A percentile compares a stretch with the other conserved stretches of the same genome.
Conservation (phyloP, 768 basidiomycete species). For the Crepidotus variabilis region DNA sequence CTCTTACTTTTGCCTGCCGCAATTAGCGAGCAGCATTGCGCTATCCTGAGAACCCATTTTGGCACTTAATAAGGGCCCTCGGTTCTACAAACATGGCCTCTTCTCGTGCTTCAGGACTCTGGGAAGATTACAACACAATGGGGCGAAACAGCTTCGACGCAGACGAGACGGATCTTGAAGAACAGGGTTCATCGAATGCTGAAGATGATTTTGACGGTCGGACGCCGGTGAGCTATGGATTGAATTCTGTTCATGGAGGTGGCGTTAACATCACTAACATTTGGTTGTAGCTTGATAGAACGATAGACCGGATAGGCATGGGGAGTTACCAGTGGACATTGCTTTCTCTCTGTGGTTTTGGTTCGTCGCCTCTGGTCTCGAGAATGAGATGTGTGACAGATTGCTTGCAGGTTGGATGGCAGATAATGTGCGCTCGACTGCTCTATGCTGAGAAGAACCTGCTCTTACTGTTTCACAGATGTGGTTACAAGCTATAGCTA, state of each 20-base stretch:
- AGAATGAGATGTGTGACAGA: slow-evolving; percentile 1
- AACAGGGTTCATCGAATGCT: slow-evolving; percentile 27
- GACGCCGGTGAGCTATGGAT: slow-evolving; percentile 37
- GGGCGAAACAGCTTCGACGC: slow-evolving; percentile 34
- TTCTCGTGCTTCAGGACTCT: slow-evolving; percentile 46
- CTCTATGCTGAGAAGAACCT: slow-evolving; percentile 15
- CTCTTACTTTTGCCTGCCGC: background rate
- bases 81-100: slow-evolving; percentile 33
- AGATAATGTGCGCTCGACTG: slow-evolving; percentile 65
- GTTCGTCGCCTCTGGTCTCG: slow-evolving; percentile 40
- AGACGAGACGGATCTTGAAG: slow-evolving; percentile 32
- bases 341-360: slow-evolving; percentile 82
- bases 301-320: slow-evolving; percentile 91
- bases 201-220: slow-evolving; percentile 37
- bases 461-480: slow-evolving; percentile 44
- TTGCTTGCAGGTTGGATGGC: slow-evolving; percentile 76
- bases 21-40: background rate
- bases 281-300: slow-evolving; percentile 58
- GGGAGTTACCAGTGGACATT: slow-evolving; percentile 85
- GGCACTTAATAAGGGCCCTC: background rate
- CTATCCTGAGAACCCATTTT: background rate
- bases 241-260: background rate
- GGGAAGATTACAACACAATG: slow-evolving; percentile 33
- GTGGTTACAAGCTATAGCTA: slow-evolving; percentile 91
- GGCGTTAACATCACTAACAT: slow-evolving; percentile 1